Evolutionary conservation across 2,329 filamentous ascomycete species (phyloP), one percentile per base, ranked within the genome.

Genomic region (Mariannaea sp.): DNA sequence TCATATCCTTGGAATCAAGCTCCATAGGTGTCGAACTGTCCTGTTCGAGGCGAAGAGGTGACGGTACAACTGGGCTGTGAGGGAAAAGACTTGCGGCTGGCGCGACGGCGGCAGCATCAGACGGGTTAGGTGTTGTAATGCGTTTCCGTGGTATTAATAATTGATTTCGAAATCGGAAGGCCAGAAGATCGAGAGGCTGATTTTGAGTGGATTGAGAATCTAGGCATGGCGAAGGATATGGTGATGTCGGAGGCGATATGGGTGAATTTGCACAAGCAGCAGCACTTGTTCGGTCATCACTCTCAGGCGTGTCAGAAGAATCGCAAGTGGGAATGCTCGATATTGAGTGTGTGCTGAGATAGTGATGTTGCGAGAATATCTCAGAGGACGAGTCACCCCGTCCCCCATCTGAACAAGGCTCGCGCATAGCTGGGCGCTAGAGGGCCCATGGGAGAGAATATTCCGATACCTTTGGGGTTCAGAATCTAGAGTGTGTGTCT

Each of bases 161-260:
- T 42, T 62, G 62, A 7, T 53, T 62, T 45, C 61, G 54, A 16
- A 65, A 57, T 33, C 52, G 63, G 40, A 57, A 55, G 12, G 63
- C 53, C 22, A 65, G 63, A 33, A 60, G 33, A 39, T 65, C 62
- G 20, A 65, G 48, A 29, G 53, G 57, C 27, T 58, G 56, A n/a
- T 51, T 33, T 40, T 40, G 55, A 12, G 17, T 9, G 30, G 54
- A 24, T 24, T 55, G 47, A 27, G 51, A 47, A 13, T 36, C 27
- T 8, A 43, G 22, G 9, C 40, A 33, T 33, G 30, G 27, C 19
- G 52, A 33, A 49, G 26, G 42, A 19, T 27, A 45, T 24, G 62
- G 60, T 43, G 60, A 62, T 14, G 20, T 48, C 38, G 60, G 62
- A 17, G 62, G 60, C 19, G 60, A 65, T 47, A 59, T 42, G 47